A percentile compares a stretch with the other conserved stretches of the same genome.
phyloP scores from a whole-genome alignment of 192 early-diverging fungal species.

The Coemansia sp. region DNA sequence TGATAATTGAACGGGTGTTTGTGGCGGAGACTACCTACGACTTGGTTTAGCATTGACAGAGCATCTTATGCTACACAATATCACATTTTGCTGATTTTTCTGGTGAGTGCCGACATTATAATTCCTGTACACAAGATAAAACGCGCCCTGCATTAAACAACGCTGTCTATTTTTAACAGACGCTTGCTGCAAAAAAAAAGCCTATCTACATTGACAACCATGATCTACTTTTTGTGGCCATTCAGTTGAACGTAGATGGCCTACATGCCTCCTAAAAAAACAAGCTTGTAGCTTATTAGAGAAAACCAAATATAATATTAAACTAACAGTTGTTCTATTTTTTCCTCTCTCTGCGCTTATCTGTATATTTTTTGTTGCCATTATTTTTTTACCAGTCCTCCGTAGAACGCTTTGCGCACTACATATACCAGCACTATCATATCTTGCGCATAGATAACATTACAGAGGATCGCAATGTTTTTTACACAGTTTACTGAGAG shows the following conservation, averaged over 20 bases:
- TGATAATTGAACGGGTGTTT: neutral
- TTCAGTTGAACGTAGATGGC: neutral
- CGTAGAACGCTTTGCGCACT: neutral
- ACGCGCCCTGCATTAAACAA: neutral
- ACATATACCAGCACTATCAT: neutral
- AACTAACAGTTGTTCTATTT: neutral
- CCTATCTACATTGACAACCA: neutral
- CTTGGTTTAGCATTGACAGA: neutral
- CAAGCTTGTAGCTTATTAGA: neutral
- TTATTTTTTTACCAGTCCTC: neutral
- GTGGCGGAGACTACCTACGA: neutral
- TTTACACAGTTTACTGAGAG: conserved; percentile 12
- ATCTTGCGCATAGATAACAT: neutral
- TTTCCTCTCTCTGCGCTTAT: neutral
- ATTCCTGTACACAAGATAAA: neutral
- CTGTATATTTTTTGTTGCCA: neutral
- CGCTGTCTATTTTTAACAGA: neutral
- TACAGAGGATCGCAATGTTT: neutral
- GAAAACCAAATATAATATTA: neutral
- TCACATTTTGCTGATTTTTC: neutral
- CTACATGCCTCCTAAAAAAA: neutral
- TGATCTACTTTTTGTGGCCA: neutral
- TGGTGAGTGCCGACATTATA: neutral
- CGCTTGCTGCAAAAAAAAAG: neutral
- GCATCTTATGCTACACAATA: neutral